These are phyloP conservation scores for Cephaloascus fragrans DNA, from an alignment of 805 yeast species.

Conservation along the genomic window DNA sequence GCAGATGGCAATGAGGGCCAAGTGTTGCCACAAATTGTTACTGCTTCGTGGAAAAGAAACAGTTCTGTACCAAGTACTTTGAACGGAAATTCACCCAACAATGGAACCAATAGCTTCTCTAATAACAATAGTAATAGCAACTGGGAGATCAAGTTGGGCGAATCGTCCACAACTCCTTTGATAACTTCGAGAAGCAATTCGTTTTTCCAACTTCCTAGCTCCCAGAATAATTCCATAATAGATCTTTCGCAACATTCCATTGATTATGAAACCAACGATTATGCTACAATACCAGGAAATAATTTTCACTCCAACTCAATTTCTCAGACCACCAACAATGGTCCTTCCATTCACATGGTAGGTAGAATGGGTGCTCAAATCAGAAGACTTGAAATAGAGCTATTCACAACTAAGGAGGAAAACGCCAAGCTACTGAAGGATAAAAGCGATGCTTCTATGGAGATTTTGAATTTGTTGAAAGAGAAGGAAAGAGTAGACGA, in stretches of 20 bases:
- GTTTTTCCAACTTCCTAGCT: constrained; percentile 3
- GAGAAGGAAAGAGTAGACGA: constrained; percentile 36
- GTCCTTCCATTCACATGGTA: constrained; percentile 48
- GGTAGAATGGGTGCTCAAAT: constrained; percentile 70
- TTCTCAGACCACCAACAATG: constrained; percentile 5
- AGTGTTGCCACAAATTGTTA: not conserved
- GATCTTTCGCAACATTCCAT: not conserved
- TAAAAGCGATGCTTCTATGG: constrained; percentile 59
- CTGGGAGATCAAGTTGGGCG: constrained; percentile 33
- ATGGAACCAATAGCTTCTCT: no score
- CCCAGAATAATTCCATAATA: constrained; percentile 6
- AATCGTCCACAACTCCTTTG: constrained; percentile 37
- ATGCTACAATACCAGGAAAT: not conserved
- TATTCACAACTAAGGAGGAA: constrained; percentile 56
- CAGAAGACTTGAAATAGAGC: constrained; percentile 72
- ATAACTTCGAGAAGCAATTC: constrained; percentile 3
- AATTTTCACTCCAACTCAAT: no score
- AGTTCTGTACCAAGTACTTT: not conserved
- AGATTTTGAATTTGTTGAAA: constrained; percentile 49
- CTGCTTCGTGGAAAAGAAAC: not conserved
- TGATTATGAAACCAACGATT: not conserved
- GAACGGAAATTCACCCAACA: no score
- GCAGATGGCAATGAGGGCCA: not conserved
- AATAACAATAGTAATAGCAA: not conserved
- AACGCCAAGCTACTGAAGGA: constrained; percentile 41